Percentiles rank a stretch among this genome's conserved stretches.
These are phyloP conservation scores for Linum lewisii DNA, from an alignment of 345 rosid species.

Conservation along the genomic window DNA sequence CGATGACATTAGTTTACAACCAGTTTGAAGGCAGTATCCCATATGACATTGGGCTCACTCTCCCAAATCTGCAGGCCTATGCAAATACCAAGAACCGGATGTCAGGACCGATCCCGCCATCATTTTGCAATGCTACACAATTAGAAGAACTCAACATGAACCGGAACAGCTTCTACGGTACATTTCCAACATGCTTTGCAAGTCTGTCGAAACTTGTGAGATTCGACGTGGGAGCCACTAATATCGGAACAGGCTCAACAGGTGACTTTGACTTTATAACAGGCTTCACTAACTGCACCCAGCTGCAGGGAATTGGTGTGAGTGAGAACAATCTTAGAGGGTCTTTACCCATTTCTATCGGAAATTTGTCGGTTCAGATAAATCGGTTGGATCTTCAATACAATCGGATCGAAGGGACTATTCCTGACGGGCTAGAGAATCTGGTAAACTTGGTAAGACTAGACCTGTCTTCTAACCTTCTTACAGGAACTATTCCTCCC, in stretches of 20 bases:
- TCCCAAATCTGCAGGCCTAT: background rate
- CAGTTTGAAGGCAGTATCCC: conserved; percentile 11
- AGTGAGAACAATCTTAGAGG: conserved; percentile 13
- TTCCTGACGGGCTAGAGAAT: conserved; percentile 5
- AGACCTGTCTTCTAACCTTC: background rate
- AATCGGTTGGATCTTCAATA: conserved; percentile 1
- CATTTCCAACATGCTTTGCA: conserved; percentile 11
- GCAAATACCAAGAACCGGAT: conserved; percentile 16
- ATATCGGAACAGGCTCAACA: conserved; percentile 10
- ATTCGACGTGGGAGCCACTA: conserved; percentile 12
- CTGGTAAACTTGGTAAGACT: conserved; percentile 4
- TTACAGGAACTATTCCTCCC: background rate
- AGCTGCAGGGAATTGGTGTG: conserved; percentile 3
- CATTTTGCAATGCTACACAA: conserved; percentile 24
- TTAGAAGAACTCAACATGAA: conserved; percentile 1
- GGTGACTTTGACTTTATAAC: conserved; percentile 13
- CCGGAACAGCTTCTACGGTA: conserved; percentile 6
- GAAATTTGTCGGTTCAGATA: conserved; percentile 16
- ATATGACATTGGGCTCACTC: conserved; percentile 2
- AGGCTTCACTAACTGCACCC: conserved; percentile 17
- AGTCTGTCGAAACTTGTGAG: conserved; percentile 7
- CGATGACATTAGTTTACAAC: background rate
- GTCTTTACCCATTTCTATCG: conserved; percentile 14
- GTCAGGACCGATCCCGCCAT: conserved; percentile 19
- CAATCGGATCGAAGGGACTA: conserved; percentile 4